Percentiles rank a stretch among this genome's conserved stretches.
Evolutionary conservation across 768 basidiomycete genomes (phyloP).

Genomic region (Pisolithus albus): DNA sequence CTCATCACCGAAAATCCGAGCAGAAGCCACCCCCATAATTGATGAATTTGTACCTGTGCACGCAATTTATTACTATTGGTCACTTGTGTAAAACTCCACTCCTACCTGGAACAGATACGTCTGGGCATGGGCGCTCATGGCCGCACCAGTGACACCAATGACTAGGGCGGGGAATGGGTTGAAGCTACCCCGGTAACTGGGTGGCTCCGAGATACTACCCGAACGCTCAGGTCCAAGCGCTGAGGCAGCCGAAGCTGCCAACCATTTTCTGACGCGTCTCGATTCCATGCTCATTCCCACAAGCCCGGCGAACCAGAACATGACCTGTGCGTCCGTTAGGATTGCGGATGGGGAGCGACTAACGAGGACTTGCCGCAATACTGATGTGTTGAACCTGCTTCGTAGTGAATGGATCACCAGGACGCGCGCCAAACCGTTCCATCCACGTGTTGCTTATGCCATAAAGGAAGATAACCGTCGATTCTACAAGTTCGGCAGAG

Average conservation of each 20-base stretch:
- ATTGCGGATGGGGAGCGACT: not conserved
- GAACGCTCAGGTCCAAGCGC: slow-evolving; percentile 19
- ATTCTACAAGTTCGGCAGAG: slow-evolving; percentile 75
- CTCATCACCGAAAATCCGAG: slow-evolving; percentile 72
- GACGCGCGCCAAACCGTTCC: slow-evolving; percentile 83
- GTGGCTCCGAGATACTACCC: slow-evolving; percentile 50
- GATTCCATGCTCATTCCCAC: slow-evolving; percentile 89
- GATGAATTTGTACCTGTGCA: slow-evolving; percentile 75
- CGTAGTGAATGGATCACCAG: slow-evolving; percentile 80
- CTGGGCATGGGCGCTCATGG: slow-evolving; percentile 91
- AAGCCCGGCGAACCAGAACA: slow-evolving; percentile 94
- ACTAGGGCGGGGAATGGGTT: slow-evolving; percentile 92
- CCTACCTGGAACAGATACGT: slow-evolving; percentile 79
- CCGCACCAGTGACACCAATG: slow-evolving; percentile 88
- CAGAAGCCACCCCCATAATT: slow-evolving; percentile 86
- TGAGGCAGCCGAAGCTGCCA: slow-evolving; percentile 52
- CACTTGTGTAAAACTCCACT: slow-evolving; percentile 1
- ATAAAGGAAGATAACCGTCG: slow-evolving; percentile 76
- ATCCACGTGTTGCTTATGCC: slow-evolving; percentile 94
- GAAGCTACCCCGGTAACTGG: slow-evolving; percentile 70
- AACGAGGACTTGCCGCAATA: slow-evolving; percentile 61
- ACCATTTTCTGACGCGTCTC: slow-evolving; percentile 61
- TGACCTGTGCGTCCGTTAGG: slow-evolving; percentile 39
- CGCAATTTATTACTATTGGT: not conserved
- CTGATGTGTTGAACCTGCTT: slow-evolving; percentile 92